Evolutionary conservation across 352 stramenopile species (phyloP).

Genomic region (Aphanomyces invadans): DNA sequence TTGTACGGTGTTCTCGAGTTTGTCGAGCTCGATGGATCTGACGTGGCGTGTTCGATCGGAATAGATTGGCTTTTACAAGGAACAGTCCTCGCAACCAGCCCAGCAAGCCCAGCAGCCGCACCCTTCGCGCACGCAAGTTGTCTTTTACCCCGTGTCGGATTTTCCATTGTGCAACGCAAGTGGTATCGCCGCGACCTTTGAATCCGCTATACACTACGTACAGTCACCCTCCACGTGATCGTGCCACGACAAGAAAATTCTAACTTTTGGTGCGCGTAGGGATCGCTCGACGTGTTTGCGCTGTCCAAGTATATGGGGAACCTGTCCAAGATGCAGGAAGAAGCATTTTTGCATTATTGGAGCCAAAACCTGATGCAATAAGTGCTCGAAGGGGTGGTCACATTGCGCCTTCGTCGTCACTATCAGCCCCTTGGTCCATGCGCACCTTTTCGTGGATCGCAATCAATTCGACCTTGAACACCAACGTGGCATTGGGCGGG

Average conservation of each 20-base stretch:
- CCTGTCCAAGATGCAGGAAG: slow-evolving; percentile 70
- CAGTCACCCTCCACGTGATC: background rate
- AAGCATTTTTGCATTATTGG: slow-evolving; percentile 84
- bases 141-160: slow-evolving; percentile 62
- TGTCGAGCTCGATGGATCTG: too few species aligned
- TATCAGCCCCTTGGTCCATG: background rate
- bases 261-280: slow-evolving; percentile 18
- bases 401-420: background rate
- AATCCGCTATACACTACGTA: slow-evolving; percentile 25
- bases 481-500: slow-evolving; percentile 52
- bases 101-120: slow-evolving; percentile 36
- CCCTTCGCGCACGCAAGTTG: slow-evolving; percentile 53
- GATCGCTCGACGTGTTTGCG: slow-evolving; percentile 66
- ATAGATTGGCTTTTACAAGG: slow-evolving; percentile 77
- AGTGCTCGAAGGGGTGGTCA: background rate
- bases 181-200: slow-evolving; percentile 50
- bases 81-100: slow-evolving; percentile 25
- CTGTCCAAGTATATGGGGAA: slow-evolving; percentile 80
- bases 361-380: slow-evolving; percentile 39
- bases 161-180: slow-evolving; percentile 49
- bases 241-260: background rate
- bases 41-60: too few species aligned
- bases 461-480: slow-evolving; percentile 77
- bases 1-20: slow-evolving; percentile 55
- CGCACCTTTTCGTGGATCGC: slow-evolving; percentile 68